Base-by-base conservation (phyloP, 352 stramenopile species). In the Phytophthora meadii region DNA sequence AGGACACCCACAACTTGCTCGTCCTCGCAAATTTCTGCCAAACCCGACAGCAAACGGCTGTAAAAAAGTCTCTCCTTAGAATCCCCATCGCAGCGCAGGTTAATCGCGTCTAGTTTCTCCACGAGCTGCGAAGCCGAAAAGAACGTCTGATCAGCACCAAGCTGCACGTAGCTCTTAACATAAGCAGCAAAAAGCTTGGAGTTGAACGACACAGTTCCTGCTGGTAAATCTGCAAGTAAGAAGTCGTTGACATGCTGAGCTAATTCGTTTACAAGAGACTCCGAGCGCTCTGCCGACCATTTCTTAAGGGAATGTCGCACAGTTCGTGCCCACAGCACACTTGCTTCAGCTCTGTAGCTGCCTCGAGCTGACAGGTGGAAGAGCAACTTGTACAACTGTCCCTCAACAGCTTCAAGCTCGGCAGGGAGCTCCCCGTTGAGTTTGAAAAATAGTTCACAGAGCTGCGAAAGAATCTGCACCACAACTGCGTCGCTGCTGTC, bases 11-110 rank as follows among this genome's bases (percentile, higher is more conserved):
- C 68, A 11, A 74, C 53, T 36, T 76, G 52, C 36, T 89, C 75
- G 46, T 83, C 74, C 27, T 92, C 83, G 19, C 81, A 92, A 1
- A 90, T 54, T 24, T 90, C 81, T 9, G 72, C 80, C 9, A 95
- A 49, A 14, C 68, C 73, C 7, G 61, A 68, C 45, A 95, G 52
- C 19, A 91, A 54, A 19, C 87, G 81, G 22, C 79, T 79, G 47
- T 78, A 77, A 30, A 89, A 87, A 12, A 72, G 3, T 5, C 52
- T 47, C 19, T 75, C 42, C 6, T 68, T 48, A 2, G 54, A 52
- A 22, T 51, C 61, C 12, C 77, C 64, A 10, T 47, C 32, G 3
- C 74, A 86, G 12, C 73, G 68, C 41, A 82, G 58, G 30, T 87
- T 79, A 9, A 90, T 70, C 34, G 81, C 60, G 64, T 90, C 76